phyloP scores from a whole-genome alignment of 768 basidiomycete species.

The Sarcodon aspratus region DNA sequence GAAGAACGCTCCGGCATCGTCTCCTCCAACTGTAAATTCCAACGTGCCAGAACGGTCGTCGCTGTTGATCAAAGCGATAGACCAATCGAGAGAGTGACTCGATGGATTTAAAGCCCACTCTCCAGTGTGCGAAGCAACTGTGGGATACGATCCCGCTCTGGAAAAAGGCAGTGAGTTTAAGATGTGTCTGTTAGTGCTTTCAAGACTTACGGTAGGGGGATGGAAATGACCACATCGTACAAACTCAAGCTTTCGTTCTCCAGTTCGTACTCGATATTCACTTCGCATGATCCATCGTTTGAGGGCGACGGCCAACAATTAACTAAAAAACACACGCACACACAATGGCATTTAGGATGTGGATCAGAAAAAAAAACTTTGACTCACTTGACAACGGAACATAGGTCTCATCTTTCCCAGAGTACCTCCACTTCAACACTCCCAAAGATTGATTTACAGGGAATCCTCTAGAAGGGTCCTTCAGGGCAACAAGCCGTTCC shows the following conservation, averaged over 20 bases:
- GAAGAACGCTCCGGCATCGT: constrained; percentile 82
- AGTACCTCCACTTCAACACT: constrained; percentile 89
- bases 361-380: neutral
- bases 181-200: neutral
- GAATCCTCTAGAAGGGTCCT: constrained; percentile 74
- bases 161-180: neutral
- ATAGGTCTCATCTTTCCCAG: constrained; percentile 82
- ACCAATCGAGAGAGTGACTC: constrained; percentile 80
- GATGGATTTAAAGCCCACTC: constrained; percentile 77
- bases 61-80: constrained; percentile 53
- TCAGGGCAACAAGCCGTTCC: constrained; percentile 66
- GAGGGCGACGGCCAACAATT: constrained; percentile 96
- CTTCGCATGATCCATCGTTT: constrained; percentile 86
- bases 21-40: constrained; percentile 82
- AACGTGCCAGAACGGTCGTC: constrained; percentile 71
- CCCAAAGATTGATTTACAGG: constrained; percentile 80
- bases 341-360: neutral
- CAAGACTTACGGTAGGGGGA: constrained; percentile 78
- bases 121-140: constrained; percentile 63
- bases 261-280: constrained; percentile 96
- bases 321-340: constrained; percentile 33
- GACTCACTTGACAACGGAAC: constrained; percentile 83
- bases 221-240: constrained; percentile 79
- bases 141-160: constrained; percentile 77
- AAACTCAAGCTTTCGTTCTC: constrained; percentile 74